Conservation (phyloP, 2,329 filamentous ascomycete species). For the Ceratocystis albifundus region DNA sequence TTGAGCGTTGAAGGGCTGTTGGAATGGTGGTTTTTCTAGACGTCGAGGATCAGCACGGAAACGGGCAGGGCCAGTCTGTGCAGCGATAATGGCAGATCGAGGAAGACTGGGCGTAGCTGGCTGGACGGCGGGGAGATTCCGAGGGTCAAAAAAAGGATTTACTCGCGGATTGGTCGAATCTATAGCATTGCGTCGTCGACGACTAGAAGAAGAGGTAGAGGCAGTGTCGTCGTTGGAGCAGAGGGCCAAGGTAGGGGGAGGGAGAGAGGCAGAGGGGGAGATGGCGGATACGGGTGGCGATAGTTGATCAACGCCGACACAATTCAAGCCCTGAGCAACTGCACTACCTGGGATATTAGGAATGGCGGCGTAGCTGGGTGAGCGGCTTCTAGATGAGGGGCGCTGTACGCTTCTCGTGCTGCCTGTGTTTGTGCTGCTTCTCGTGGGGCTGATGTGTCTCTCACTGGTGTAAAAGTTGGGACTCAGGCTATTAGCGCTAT, state of each 20-base stretch:
- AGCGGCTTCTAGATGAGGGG: constrained; percentile 22
- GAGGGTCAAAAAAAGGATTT: constrained; percentile 22
- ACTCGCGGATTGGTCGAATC: constrained; percentile 22
- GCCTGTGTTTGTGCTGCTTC: neutral
- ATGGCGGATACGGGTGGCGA: neutral
- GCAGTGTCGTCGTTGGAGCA: neutral
- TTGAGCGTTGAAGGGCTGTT: constrained; percentile 22
- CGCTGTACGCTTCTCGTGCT: too few relatives aligned
- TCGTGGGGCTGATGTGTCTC: constrained; percentile 19
- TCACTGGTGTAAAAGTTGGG: constrained; percentile 19
- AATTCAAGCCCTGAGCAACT: neutral
- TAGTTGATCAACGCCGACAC: neutral
- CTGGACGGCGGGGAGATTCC: constrained; percentile 22
- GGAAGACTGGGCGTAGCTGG: constrained; percentile 21
- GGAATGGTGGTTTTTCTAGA: constrained; percentile 23
- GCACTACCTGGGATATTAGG: neutral
- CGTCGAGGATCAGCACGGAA: constrained; percentile 24
- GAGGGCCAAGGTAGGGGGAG: neutral
- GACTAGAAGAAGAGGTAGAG: constrained; percentile 17
- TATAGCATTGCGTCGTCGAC: constrained; percentile 25
- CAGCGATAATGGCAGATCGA: constrained; percentile 25
- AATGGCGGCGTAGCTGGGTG: constrained; percentile 19
- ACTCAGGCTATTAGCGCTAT: constrained; percentile 17
- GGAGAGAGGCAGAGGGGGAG: constrained; percentile 9
- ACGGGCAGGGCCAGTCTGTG: constrained; percentile 24